A percentile compares a stretch with the other conserved stretches of the same genome.
These are phyloP conservation scores for Kokia cookei DNA, from an alignment of 441 rosid genomes.

Conservation along the genomic window DNA sequence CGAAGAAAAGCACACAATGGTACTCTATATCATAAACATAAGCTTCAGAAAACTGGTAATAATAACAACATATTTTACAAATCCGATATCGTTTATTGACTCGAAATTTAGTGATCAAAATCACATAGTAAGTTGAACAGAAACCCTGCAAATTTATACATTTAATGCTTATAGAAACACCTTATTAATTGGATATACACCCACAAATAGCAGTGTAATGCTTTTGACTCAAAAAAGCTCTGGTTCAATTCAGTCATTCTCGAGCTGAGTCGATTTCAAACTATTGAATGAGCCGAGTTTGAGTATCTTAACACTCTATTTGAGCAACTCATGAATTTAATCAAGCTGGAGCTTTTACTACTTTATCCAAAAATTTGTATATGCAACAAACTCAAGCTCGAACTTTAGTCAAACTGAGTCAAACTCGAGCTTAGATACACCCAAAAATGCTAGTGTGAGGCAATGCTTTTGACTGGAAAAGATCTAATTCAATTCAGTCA, in stretches of 20 bases:
- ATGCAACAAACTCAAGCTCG: background rate
- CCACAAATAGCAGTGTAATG: background rate
- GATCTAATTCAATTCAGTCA: too few species aligned
- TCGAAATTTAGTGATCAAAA: background rate
- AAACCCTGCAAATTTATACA: background rate
- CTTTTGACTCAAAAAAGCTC: background rate
- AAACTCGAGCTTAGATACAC: background rate
- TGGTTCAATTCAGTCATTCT: too few species aligned
- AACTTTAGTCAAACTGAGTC: background rate
- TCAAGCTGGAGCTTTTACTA: background rate
- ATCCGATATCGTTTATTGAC: background rate
- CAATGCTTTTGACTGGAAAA: background rate
- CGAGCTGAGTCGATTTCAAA: background rate
- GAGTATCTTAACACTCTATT: too few species aligned
- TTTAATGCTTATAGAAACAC: background rate
- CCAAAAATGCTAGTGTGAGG: background rate
- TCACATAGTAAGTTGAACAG: background rate
- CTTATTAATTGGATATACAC: background rate
- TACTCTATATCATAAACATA: background rate
- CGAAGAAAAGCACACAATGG: background rate
- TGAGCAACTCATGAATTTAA: too few species aligned
- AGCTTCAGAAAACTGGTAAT: background rate
- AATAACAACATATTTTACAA: background rate
- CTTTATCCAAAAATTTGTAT: too few species aligned
- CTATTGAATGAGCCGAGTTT: background rate